These are phyloP conservation scores for Ceratobasidium sp. DNA, from an alignment of 1,284 basidiomycete genomes.

Conservation along the genomic window DNA sequence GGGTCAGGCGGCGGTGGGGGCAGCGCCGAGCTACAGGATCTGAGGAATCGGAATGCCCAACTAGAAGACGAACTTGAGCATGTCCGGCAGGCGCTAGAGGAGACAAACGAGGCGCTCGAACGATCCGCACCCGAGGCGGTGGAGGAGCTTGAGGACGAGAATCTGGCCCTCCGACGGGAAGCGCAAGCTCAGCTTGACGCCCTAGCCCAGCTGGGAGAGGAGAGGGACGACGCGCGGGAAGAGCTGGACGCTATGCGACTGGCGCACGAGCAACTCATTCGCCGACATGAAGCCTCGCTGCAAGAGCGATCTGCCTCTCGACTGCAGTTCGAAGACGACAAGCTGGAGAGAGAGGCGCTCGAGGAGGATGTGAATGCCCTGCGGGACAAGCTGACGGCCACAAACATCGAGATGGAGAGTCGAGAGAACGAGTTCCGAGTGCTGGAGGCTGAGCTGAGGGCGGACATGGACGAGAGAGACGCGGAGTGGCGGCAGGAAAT, in stretches of 20 bases:
- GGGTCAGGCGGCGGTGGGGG: slow-evolving; percentile 40
- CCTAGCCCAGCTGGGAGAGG: slow-evolving; percentile 64
- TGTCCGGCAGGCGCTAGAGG: slow-evolving; percentile 70
- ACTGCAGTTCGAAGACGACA: slow-evolving; percentile 69
- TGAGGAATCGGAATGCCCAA: slow-evolving; percentile 41
- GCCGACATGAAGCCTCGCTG: slow-evolving; percentile 28
- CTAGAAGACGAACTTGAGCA: slow-evolving; percentile 70
- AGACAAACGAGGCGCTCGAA: slow-evolving; percentile 74
- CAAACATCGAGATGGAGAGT: slow-evolving; percentile 80
- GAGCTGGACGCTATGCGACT: slow-evolving; percentile 50
- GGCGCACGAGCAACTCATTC: slow-evolving; percentile 39
- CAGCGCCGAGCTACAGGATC: slow-evolving; percentile 10
- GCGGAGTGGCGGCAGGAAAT: slow-evolving; percentile 81
- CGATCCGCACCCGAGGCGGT: slow-evolving; percentile 49
- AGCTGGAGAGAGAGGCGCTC: slow-evolving; percentile 72
- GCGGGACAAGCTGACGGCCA: slow-evolving; percentile 76
- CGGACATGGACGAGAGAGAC: slow-evolving; percentile 71
- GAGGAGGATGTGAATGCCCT: slow-evolving; percentile 71
- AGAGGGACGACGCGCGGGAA: slow-evolving; percentile 69
- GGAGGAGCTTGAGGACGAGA: slow-evolving; percentile 69
- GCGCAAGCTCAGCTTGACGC: slow-evolving; percentile 62
- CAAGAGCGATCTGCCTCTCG: slow-evolving; percentile 45
- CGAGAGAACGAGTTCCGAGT: slow-evolving; percentile 82
- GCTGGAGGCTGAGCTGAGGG: slow-evolving; percentile 71
- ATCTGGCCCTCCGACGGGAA: slow-evolving; percentile 68